Evolutionary conservation across 179 eudicot genomes (phyloP).

Genomic region (Camellia oleifera): DNA sequence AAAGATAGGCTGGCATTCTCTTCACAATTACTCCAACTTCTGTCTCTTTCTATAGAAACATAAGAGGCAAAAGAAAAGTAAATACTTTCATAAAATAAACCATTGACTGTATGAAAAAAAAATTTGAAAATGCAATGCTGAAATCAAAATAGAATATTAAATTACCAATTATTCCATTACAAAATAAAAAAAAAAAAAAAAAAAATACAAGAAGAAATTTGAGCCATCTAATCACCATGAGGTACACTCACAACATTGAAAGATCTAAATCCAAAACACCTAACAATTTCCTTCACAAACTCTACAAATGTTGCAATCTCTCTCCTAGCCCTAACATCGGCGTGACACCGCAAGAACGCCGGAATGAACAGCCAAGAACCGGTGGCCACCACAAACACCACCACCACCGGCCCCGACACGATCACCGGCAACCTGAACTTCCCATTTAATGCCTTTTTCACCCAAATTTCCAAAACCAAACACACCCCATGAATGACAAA

Average conservation of each 20-base stretch:
- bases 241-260: background rate
- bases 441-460: conserved; percentile 22
- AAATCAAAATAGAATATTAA: too few species aligned
- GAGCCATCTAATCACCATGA: background rate
- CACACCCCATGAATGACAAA: conserved; percentile 42
- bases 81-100: too few species aligned
- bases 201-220: background rate
- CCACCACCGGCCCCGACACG: conserved; percentile 29
- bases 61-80: too few species aligned
- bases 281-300: conserved; percentile 13
- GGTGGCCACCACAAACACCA: conserved; percentile 36
- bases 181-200: too few species aligned
- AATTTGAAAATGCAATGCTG: too few species aligned
- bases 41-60: too few species aligned
- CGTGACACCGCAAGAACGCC: conserved; percentile 33
- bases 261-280: background rate
- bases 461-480: conserved; percentile 29
- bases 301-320: conserved; percentile 22
- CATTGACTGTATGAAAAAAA: too few species aligned
- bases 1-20: too few species aligned
- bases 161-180: too few species aligned
- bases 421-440: conserved; percentile 26
- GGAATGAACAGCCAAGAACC: conserved; percentile 57
- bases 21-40: too few species aligned
- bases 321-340: conserved; percentile 16